These are phyloP conservation scores for Aspergillus hortae DNA, from an alignment of 2,329 filamentous ascomycete genomes.

Conservation along the genomic window DNA sequence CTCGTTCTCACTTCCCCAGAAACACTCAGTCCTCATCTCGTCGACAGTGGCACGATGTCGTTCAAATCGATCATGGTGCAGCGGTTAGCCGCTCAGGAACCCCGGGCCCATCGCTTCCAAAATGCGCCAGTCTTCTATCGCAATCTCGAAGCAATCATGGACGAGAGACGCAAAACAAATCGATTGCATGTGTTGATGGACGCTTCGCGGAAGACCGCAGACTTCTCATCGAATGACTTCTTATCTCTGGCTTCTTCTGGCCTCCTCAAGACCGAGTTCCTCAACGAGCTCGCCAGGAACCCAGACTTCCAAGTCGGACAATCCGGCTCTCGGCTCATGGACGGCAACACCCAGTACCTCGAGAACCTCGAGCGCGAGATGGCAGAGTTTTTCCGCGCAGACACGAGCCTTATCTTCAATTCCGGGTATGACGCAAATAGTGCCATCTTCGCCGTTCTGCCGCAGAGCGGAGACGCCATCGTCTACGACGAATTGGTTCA, in stretches of 20 bases:
- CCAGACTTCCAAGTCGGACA: constrained; percentile 15
- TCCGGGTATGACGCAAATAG: constrained; percentile 39
- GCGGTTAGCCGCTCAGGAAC: no score
- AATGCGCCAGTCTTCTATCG: no score
- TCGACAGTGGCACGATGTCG: no score
- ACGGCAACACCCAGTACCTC: constrained; percentile 52
- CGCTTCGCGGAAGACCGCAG: background rate
- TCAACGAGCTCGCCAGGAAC: constrained; percentile 37
- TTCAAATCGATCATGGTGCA: no score
- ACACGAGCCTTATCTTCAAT: constrained; percentile 50
- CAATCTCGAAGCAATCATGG: no score
- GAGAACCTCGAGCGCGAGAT: constrained; percentile 49
- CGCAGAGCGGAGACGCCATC: constrained; percentile 52
- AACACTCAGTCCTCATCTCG: no score
- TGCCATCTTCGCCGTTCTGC: constrained; percentile 51
- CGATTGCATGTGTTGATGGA: no score
- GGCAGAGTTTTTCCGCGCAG: constrained; percentile 51
- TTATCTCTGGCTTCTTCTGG: constrained; percentile 13
- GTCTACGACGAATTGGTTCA: constrained; percentile 66
- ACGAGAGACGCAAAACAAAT: no score
- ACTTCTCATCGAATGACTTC: constrained; percentile 4
- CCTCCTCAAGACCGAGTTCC: constrained; percentile 37
- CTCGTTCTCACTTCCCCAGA: no score
- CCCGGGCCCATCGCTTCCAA: no score
- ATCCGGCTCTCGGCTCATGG: constrained; percentile 50